phyloP scores from a whole-genome alignment of 2,329 filamentous ascomycete species.

The Cercospora zeina region DNA sequence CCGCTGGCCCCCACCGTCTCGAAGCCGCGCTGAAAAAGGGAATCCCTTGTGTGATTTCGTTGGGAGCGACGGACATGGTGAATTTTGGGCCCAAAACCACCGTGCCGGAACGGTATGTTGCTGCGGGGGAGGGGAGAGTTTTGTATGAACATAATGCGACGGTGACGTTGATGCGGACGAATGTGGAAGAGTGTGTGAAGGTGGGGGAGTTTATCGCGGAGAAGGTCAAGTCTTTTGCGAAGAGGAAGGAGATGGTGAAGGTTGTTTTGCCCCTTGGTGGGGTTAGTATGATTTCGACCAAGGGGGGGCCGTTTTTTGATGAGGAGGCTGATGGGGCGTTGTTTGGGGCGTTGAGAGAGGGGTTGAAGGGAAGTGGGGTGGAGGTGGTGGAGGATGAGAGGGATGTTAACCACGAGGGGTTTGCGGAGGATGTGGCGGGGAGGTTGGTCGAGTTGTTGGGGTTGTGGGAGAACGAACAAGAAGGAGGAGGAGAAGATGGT shows the following conservation, averaged over 20 bases:
- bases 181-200: conserved; percentile 55
- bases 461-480: too few relatives aligned
- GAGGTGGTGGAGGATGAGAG: conserved; percentile 52
- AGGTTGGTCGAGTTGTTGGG: conserved; percentile 32
- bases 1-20: conserved; percentile 59
- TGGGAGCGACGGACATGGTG: conserved; percentile 59
- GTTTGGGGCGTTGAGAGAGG: conserved; percentile 51
- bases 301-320: conserved; percentile 56
- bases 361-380: conserved; percentile 52
- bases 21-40: conserved; percentile 58
- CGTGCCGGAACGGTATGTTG: conserved; percentile 57
- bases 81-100: conserved; percentile 62
- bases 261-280: conserved; percentile 63
- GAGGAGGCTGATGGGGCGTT: conserved; percentile 50
- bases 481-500: too few relatives aligned
- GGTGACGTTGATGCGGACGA: conserved; percentile 67
- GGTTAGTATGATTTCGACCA: conserved; percentile 61
- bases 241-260: conserved; percentile 48
- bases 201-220: conserved; percentile 59
- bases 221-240: conserved; percentile 52
- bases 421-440: conserved; percentile 53
- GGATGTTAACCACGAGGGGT: conserved; percentile 57
- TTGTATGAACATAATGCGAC: conserved; percentile 66
- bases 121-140: conserved; percentile 42
- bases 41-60: conserved; percentile 58